phyloP scores from a whole-genome alignment of 768 basidiomycete genomes.

The Lactarius evosmus region DNA sequence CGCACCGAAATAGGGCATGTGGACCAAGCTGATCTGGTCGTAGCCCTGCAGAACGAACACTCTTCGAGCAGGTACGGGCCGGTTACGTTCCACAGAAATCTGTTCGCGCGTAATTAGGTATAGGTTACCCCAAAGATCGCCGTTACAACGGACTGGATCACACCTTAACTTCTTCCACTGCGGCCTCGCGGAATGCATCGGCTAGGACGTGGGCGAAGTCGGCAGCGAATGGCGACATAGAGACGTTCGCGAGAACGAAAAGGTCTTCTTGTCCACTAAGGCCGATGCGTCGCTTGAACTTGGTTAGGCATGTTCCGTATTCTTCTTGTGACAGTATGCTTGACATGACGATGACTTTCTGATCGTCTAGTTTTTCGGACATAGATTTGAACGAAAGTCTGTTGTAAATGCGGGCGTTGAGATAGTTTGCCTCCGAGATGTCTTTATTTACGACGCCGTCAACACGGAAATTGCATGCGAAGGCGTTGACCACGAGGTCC shows the following conservation, averaged over 20 bases:
- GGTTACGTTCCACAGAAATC: slow-evolving; percentile 35
- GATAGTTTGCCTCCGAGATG: slow-evolving; percentile 41
- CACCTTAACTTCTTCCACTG: slow-evolving; percentile 39
- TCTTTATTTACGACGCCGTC: slow-evolving; percentile 37
- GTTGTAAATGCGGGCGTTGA: slow-evolving; percentile 41
- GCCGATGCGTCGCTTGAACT: slow-evolving; percentile 40
- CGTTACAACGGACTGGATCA: not conserved
- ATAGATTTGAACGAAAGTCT: slow-evolving; percentile 36
- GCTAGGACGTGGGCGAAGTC: slow-evolving; percentile 36
- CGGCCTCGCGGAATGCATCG: slow-evolving; percentile 35
- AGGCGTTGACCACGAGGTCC: slow-evolving; percentile 46
- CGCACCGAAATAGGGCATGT: slow-evolving; percentile 38
- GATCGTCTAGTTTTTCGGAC: slow-evolving; percentile 30
- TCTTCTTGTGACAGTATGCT: slow-evolving; percentile 35
- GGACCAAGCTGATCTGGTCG: slow-evolving; percentile 35
- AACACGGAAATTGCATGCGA: slow-evolving; percentile 43
- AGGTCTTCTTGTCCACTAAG: slow-evolving; percentile 36
- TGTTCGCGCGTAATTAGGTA: not conserved
- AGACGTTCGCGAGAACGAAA: slow-evolving; percentile 38
- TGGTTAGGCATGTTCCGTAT: slow-evolving; percentile 37
- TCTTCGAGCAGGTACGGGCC: slow-evolving; percentile 34
- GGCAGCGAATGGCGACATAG: slow-evolving; percentile 41
- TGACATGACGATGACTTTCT: slow-evolving; percentile 30
- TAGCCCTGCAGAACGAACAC: slow-evolving; percentile 41
- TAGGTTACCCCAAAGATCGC: not conserved